phyloP scores from a whole-genome alignment of 257 asterid species.

The Mitragyna speciosa region DNA sequence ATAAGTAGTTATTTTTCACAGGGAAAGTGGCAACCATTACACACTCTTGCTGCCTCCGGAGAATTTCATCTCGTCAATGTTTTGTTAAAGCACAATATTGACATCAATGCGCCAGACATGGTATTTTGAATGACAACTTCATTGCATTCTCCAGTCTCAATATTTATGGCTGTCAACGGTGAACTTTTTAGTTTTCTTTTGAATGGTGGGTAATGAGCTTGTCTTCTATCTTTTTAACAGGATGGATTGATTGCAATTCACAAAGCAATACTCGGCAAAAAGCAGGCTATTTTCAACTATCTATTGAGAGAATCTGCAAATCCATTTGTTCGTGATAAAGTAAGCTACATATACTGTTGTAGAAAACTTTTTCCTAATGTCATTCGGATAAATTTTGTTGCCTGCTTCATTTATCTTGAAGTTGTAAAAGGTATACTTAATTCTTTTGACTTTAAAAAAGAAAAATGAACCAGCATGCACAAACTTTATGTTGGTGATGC shows the following conservation, averaged over 20 bases:
- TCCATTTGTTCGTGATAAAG: constrained; percentile 76
- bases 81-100: constrained; percentile 67
- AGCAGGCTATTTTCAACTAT: constrained; percentile 82
- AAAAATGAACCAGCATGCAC: not conserved
- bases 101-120: constrained; percentile 73
- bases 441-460: not conserved
- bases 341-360: constrained; percentile 30
- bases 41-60: constrained; percentile 87
- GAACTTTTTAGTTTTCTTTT: constrained; percentile 3
- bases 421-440: not conserved
- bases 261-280: constrained; percentile 81
- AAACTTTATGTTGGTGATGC: not conserved
- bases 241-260: constrained; percentile 83
- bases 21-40: constrained; percentile 95
- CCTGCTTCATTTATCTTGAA: not conserved
- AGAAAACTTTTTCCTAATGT: not conserved
- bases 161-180: constrained; percentile 5
- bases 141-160: constrained; percentile 3
- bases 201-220: constrained; percentile 12
- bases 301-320: constrained; percentile 87
- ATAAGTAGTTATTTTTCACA: constrained; percentile 27
- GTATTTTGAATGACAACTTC: constrained; percentile 35
- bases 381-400: not conserved
- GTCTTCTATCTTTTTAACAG: constrained; percentile 37
- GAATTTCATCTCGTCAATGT: constrained; percentile 71